These are phyloP conservation scores for Globisporangium irregulare DNA, from an alignment of 352 stramenopile genomes.

Conservation along the genomic window DNA sequence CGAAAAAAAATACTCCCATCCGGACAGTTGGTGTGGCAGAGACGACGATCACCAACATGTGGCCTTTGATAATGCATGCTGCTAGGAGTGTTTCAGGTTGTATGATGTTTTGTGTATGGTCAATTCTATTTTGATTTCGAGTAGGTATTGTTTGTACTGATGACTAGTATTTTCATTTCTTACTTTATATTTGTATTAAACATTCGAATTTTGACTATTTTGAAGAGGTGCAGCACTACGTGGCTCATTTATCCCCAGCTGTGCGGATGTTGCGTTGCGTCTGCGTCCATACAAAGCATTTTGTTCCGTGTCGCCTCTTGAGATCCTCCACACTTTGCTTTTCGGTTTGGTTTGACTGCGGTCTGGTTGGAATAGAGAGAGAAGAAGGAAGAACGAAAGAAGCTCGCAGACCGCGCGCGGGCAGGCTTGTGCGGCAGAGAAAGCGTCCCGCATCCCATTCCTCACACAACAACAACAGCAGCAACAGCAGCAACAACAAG, in stretches of 20 bases:
- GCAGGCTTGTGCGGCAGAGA: background rate
- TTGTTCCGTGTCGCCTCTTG: background rate
- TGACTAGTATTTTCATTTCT: background rate
- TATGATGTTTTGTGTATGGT: too few relatives aligned
- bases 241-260: background rate
- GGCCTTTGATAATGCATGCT: background rate
- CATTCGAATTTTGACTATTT: background rate
- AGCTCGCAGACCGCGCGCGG: background rate
- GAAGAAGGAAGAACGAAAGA: background rate
- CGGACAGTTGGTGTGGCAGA: background rate
- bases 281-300: background rate
- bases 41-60: background rate
- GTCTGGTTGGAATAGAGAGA: background rate
- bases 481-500: background rate
- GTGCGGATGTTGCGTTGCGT: background rate
- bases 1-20: background rate
- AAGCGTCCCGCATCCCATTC: background rate
- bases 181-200: background rate
- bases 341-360: background rate
- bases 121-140: background rate
- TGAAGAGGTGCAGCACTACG: background rate
- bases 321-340: background rate
- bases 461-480: background rate
- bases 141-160: background rate
- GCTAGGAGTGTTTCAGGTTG: background rate